Base-by-base conservation (phyloP, 2,329 filamentous ascomycete species). In the Pseudocercospora fijiensis region DNA sequence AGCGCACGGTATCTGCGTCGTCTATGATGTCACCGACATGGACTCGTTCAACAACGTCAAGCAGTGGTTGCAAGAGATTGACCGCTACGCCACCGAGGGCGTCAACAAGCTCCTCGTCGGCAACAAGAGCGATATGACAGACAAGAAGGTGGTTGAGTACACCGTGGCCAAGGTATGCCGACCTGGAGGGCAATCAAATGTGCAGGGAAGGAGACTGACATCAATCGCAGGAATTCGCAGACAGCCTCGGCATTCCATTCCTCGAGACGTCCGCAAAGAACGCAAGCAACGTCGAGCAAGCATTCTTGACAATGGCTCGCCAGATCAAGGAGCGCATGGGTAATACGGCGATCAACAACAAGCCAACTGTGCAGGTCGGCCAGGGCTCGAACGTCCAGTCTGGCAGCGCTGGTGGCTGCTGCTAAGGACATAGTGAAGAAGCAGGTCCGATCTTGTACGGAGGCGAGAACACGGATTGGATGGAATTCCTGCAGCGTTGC, bases 311-410 rank as follows among this genome's bases (percentile, higher is more conserved):
- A 79, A 99, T 99, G 95, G 95, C 95, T 74, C 90, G 95, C 80
- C 95, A 99, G 82, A 99, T 99, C 84, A 99, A 99, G 87, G 94
- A 98, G 85, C 90, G 95, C 76, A 99, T 99, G 94, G 95, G 95
- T 75, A 96, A 92, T 73, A 95, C 94, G 69, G 90, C 91, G 71
- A 93, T 93, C 84, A 98, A 98, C 87, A 96, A 94, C 83, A 99
- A 98, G 85, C 94, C 94, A 70, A 96, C 91, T 74, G 93, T 99
- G 74, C 92, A 96, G 78, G 95, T 99, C 75, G 91, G 92, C 65
- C 90, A 92, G 78, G 95, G 95, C 76, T 92, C 96, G 80, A 93
- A 93, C 74, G 94, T 99, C 72, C 91, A 96, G 79, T 90, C 88
- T 74, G 90, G 90, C 73, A 91, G 90, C 73, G 91, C 86, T 77